A percentile compares a stretch with the other conserved stretches of the same genome.
phyloP scores from a whole-genome alignment of 2,329 filamentous ascomycete species.

The Xylaria sp. region DNA sequence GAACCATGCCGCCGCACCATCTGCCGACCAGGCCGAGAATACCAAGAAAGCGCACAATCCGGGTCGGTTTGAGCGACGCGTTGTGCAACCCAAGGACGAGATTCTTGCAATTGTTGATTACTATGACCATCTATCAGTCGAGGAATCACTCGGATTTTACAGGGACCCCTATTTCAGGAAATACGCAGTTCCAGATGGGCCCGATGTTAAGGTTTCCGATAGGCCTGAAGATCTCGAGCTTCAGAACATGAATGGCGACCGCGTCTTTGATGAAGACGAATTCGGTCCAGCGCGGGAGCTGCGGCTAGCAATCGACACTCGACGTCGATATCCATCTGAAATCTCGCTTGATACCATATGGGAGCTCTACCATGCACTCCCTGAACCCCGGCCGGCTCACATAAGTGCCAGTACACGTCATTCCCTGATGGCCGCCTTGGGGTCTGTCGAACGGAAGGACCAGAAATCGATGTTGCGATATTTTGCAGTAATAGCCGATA shows the following conservation, averaged over 20 bases:
- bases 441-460: slow-evolving; percentile 63
- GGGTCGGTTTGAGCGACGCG: not conserved
- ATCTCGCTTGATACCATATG: slow-evolving; percentile 54
- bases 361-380: slow-evolving; percentile 55
- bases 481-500: slow-evolving; percentile 82
- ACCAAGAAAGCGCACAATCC: not conserved
- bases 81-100: slow-evolving; percentile 44
- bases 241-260: slow-evolving; percentile 50
- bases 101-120: slow-evolving; percentile 60
- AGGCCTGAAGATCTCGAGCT: slow-evolving; percentile 54
- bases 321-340: slow-evolving; percentile 49
- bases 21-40: not conserved
- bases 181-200: slow-evolving; percentile 58
- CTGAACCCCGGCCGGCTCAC: slow-evolving; percentile 58
- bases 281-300: slow-evolving; percentile 48
- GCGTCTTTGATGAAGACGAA: slow-evolving; percentile 44
- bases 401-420: slow-evolving; percentile 62
- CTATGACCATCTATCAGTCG: slow-evolving; percentile 53
- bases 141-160: slow-evolving; percentile 59
- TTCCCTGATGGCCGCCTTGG: slow-evolving; percentile 70
- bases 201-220: slow-evolving; percentile 57
- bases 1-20: slow-evolving; percentile 31
- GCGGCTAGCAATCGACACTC: slow-evolving; percentile 47
- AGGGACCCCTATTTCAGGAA: slow-evolving; percentile 60
- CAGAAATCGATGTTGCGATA: slow-evolving; percentile 77